These are phyloP conservation scores for Erysimum cheiri DNA, from an alignment of 441 rosid species.

Conservation along the genomic window DNA sequence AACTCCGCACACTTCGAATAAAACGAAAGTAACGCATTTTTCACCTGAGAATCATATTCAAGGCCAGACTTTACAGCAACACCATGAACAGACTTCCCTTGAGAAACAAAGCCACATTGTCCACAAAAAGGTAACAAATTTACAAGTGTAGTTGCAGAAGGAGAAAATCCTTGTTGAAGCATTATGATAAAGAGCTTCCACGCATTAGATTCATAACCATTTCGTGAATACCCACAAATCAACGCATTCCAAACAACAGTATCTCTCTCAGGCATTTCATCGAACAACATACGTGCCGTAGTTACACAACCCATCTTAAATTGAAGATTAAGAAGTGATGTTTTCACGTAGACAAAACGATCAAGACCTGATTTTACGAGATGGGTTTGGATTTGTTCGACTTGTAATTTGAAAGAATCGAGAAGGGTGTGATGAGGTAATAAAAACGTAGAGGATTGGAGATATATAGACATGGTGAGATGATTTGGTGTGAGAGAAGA, in stretches of 20 bases:
- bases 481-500: slow-evolving; percentile 57
- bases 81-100: slow-evolving; percentile 71
- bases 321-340: slow-evolving; percentile 57
- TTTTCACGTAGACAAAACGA: slow-evolving; percentile 57
- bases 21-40: slow-evolving; percentile 65
- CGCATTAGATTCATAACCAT: slow-evolving; percentile 54
- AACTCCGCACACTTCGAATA: slow-evolving; percentile 65
- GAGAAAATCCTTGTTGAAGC: slow-evolving; percentile 62
- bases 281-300: slow-evolving; percentile 59
- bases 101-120: slow-evolving; percentile 49
- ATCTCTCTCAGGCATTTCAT: slow-evolving; percentile 72
- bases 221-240: slow-evolving; percentile 75
- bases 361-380: slow-evolving; percentile 60
- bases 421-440: slow-evolving; percentile 24
- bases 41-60: slow-evolving; percentile 58
- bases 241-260: slow-evolving; percentile 80
- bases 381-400: slow-evolving; percentile 59
- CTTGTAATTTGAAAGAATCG: slow-evolving; percentile 44
- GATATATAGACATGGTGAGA: slow-evolving; percentile 62
- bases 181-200: slow-evolving; percentile 55
- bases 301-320: slow-evolving; percentile 54
- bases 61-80: slow-evolving; percentile 61
- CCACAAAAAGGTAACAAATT: slow-evolving; percentile 72
- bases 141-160: slow-evolving; percentile 59
- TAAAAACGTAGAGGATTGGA: slow-evolving; percentile 49